Base-by-base conservation (phyloP, 2,329 filamentous ascomycete genomes). In the Sporothrix pallida region DNA sequence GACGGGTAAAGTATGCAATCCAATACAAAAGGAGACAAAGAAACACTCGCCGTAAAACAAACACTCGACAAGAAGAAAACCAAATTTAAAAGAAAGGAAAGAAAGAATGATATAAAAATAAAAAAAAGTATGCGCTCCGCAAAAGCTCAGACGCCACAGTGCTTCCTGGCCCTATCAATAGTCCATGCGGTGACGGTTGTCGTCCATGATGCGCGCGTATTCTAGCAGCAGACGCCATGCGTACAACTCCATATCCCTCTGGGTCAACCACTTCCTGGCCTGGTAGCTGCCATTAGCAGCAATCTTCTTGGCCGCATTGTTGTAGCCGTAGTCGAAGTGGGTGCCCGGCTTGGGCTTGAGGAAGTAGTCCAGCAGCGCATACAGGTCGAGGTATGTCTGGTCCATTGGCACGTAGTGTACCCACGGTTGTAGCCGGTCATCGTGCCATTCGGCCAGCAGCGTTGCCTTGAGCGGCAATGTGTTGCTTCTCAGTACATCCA, bases 401-500 rank as follows among this genome's bases (percentile, higher is more conserved):
- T 93, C 90, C 78, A 93, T 85, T 1, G 92, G 92, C 0, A 91
- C 87, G 76, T 92, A 94, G 81, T 94, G 92, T 75, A 87, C 83
- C 92, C 92, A 94, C 0, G 91, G 88, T 10, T 89, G 82, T 0
- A 94, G 83, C 9, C 92, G 85, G 62, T 88, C 86, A 79, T 93
- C 91, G 79, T 93, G 91, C 92, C 92, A 94, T 79, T 94, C 92
- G 4, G 87, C 83, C 79, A 92, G 93, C 56, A 93, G 86, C 1
- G 91, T 93, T 8, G 89, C 87, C 81, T 94, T 94, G 79, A 94
- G 86, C 1, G 90, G 89, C 44, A 92, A 80, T 60, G 87, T 89
- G 0, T 87, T 91, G 50, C 87, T 90, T 17, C 86, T 84, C 8
- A 93, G 82, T 77, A 93, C 91, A 0, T 85, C 85, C 60, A 87